A percentile compares a stretch with the other conserved stretches of the same genome.
phyloP scores from a whole-genome alignment of 2,329 filamentous ascomycete genomes.

The Incumbomyces lentus region DNA sequence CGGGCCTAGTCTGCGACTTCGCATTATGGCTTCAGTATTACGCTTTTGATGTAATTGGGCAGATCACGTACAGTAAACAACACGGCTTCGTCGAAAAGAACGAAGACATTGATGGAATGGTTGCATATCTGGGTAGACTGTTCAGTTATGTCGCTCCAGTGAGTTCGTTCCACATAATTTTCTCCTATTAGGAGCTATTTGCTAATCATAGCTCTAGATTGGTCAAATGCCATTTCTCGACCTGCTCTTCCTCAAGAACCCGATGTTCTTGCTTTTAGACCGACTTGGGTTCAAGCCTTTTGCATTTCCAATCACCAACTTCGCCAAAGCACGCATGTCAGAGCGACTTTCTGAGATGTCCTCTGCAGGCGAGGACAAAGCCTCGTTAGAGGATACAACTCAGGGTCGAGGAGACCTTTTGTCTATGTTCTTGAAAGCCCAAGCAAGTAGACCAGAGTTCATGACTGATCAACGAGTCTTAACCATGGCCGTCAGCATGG shows the following conservation, averaged over 20 bases:
- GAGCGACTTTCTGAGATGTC: constrained; percentile 49
- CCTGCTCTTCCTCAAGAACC: constrained; percentile 15
- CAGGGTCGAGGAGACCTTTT: constrained; percentile 14
- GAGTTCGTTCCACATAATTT: constrained; percentile 42
- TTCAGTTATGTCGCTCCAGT: constrained; percentile 62
- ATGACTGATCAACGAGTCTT: constrained; percentile 24
- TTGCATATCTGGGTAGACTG: constrained; percentile 26
- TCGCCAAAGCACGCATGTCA: constrained; percentile 56
- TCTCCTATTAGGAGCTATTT: neutral
- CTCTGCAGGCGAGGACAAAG: constrained; percentile 1
- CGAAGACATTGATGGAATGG: constrained; percentile 27
- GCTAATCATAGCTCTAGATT: constrained; percentile 9
- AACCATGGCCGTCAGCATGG: constrained; percentile 20
- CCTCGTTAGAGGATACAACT: neutral
- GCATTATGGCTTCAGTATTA: constrained; percentile 33
- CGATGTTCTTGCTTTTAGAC: constrained; percentile 46
- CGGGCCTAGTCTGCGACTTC: constrained; percentile 24
- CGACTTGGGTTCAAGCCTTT: constrained; percentile 57
- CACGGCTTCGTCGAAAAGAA: constrained; percentile 28
- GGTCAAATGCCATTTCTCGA: constrained; percentile 18
- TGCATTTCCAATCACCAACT: constrained; percentile 62
- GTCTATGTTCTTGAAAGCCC: constrained; percentile 21
- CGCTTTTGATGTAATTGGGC: constrained; percentile 29
- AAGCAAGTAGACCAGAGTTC: constrained; percentile 22
- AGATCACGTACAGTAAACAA: constrained; percentile 28